These are phyloP conservation scores for Cokeromyces recurvatus DNA, from an alignment of 371 early-diverging fungal genomes.

Conservation along the genomic window DNA sequence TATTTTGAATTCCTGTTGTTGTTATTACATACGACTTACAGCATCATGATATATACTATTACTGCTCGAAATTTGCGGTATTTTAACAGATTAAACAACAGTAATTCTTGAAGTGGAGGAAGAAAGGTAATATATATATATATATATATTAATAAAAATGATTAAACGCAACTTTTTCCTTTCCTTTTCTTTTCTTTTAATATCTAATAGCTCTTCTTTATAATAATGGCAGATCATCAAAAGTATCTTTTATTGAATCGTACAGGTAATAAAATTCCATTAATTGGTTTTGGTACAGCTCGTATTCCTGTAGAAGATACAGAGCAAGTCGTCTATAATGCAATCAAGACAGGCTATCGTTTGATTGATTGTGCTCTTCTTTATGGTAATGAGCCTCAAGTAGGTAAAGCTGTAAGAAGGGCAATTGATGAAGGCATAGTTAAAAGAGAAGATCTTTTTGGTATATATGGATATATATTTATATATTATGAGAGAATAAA, in stretches of 20 bases:
- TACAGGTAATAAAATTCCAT: slow-evolving; percentile 41
- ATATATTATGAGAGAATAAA: neutral
- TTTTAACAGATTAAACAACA: no score
- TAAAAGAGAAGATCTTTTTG: slow-evolving; percentile 53
- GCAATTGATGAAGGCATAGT: slow-evolving; percentile 54
- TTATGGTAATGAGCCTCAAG: slow-evolving; percentile 66
- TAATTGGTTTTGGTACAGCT: slow-evolving; percentile 43
- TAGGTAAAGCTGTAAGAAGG: slow-evolving; percentile 56
- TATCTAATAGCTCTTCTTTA: no score
- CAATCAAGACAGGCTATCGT: slow-evolving; percentile 46
- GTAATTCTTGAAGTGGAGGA: no score
- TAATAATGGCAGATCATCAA: neutral
- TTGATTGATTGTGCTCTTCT: slow-evolving; percentile 40
- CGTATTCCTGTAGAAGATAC: slow-evolving; percentile 28
- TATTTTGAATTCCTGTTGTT: no score
- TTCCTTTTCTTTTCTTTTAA: no score
- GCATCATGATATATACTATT: no score
- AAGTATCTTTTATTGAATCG: slow-evolving; percentile 23
- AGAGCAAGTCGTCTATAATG: slow-evolving; percentile 45
- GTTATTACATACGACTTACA: no score
- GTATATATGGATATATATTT: slow-evolving; percentile 14
- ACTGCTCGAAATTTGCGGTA: no score
- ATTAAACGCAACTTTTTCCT: no score
- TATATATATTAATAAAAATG: no score
- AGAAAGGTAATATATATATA: no score